phyloP scores from a whole-genome alignment of 1,139 yeast genomes.

The Kurtzmaniella quercitrusa region DNA sequence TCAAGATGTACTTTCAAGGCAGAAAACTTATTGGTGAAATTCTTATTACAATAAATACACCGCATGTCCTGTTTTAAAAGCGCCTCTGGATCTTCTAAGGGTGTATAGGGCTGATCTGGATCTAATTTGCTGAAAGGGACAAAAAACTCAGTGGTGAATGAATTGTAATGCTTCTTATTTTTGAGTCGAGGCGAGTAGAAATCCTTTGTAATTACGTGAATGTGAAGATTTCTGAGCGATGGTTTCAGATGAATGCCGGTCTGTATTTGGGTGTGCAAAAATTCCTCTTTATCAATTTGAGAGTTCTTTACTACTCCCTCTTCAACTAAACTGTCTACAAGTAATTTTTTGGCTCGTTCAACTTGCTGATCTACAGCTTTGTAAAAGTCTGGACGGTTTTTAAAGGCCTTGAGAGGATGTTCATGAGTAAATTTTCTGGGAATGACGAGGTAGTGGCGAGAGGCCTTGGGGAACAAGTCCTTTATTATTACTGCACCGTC shows the following conservation, averaged over 20 bases:
- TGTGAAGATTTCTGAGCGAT: constrained; percentile 63
- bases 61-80: constrained; percentile 16
- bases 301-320: constrained; percentile 16
- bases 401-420: constrained; percentile 56
- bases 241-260: constrained; percentile 73
- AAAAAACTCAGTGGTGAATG: constrained; percentile 65
- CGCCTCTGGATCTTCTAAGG: not conserved
- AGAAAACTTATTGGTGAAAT: constrained; percentile 45
- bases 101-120: constrained; percentile 15
- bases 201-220: constrained; percentile 70
- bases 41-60: constrained; percentile 47
- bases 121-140: constrained; percentile 44
- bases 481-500: constrained; percentile 51
- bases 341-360: constrained; percentile 36
- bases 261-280: constrained; percentile 37
- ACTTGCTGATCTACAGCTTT: constrained; percentile 33
- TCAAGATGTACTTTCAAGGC: constrained; percentile 47
- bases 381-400: constrained; percentile 26
- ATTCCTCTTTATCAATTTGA: constrained; percentile 12
- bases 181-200: constrained; percentile 53
- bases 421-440: constrained; percentile 46
- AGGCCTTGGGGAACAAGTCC: constrained; percentile 65
- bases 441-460: constrained; percentile 56
- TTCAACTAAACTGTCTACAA: constrained; percentile 30
- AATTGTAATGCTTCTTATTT: constrained; percentile 64